These are phyloP conservation scores for Aspergillus transmontanensis DNA, from an alignment of 2,329 filamentous ascomycete genomes.

Conservation along the genomic window DNA sequence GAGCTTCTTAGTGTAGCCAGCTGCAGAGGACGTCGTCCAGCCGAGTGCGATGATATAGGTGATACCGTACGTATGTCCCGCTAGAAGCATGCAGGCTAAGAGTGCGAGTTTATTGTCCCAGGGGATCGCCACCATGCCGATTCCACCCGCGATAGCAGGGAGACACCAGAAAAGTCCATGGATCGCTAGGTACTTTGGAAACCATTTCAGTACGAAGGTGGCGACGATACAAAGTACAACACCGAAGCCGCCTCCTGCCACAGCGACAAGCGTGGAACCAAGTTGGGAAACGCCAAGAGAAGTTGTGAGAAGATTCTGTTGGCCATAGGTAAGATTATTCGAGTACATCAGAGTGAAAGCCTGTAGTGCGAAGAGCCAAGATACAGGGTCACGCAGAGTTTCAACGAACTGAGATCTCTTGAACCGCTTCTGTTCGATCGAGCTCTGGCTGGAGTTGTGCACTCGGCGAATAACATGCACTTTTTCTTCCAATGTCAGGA, in stretches of 20 bases:
- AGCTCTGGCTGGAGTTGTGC: not conserved
- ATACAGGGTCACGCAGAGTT: constrained; percentile 1
- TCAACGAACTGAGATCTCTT: not conserved
- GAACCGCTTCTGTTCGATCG: constrained; percentile 1
- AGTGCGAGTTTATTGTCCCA: not conserved
- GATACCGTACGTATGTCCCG: constrained; percentile 1
- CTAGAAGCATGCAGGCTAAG: not conserved
- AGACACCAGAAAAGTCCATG: constrained; percentile 1
- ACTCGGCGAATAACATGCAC: not conserved
- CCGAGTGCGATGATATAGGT: constrained; percentile 2
- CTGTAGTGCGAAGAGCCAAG: not conserved
- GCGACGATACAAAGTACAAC: not conserved
- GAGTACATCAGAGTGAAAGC: constrained; percentile 2
- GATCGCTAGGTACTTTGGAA: not conserved
- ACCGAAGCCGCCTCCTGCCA: not conserved
- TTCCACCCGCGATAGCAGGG: not conserved
- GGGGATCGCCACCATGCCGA: not conserved
- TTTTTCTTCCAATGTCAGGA: not conserved
- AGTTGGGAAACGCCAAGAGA: not conserved
- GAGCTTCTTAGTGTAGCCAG: constrained; percentile 5
- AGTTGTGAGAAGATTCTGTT: constrained; percentile 1
- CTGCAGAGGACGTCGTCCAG: constrained; percentile 1
- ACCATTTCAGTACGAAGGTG: not conserved
- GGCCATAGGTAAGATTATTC: not conserved
- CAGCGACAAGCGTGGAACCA: constrained; percentile 1